A percentile compares a stretch with the other conserved stretches of the same genome.
Evolutionary conservation across 2,329 filamentous ascomycete species (phyloP).

Genomic region (Trichoderma gracile): DNA sequence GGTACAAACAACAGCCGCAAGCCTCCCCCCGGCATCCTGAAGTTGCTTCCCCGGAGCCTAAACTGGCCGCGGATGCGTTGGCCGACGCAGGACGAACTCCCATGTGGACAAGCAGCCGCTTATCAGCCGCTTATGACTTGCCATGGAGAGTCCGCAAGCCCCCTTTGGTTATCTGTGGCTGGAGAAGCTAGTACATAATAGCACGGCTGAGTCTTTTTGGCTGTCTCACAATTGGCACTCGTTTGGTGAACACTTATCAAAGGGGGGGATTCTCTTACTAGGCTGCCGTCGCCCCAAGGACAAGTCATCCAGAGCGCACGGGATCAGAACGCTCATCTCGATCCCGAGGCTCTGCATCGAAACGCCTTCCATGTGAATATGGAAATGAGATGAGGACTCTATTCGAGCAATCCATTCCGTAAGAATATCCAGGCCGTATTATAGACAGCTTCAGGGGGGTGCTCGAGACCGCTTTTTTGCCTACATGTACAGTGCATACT

Average conservation of each 20-base stretch:
- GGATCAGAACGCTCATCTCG: neutral
- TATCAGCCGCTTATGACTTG: slow-evolving; percentile 13
- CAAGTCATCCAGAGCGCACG: slow-evolving; percentile 11
- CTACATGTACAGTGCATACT: neutral
- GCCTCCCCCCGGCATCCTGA: neutral
- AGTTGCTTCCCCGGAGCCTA: slow-evolving; percentile 8
- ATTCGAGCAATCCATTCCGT: neutral
- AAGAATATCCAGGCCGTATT: neutral
- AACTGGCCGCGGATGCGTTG: slow-evolving; percentile 7
- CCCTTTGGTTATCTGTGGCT: slow-evolving; percentile 20
- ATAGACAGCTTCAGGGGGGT: neutral
- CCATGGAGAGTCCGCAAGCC: no score
- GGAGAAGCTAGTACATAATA: neutral
- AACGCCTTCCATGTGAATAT: slow-evolving; percentile 2
- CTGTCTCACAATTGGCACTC: neutral
- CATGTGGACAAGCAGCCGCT: slow-evolving; percentile 6
- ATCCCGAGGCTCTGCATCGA: slow-evolving; percentile 3
- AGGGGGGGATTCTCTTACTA: neutral
- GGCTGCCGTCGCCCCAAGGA: slow-evolving; percentile 4
- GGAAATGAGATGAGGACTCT: neutral
- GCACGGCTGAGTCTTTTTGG: no score
- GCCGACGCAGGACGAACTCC: slow-evolving; percentile 9
- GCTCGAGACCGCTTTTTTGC: slow-evolving; percentile 17
- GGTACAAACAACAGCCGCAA: neutral
- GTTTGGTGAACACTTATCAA: neutral